A percentile compares a stretch with the other conserved stretches of the same genome.
Conservation (phyloP, 305 asterid genomes). For the Solanum chacoense region DNA sequence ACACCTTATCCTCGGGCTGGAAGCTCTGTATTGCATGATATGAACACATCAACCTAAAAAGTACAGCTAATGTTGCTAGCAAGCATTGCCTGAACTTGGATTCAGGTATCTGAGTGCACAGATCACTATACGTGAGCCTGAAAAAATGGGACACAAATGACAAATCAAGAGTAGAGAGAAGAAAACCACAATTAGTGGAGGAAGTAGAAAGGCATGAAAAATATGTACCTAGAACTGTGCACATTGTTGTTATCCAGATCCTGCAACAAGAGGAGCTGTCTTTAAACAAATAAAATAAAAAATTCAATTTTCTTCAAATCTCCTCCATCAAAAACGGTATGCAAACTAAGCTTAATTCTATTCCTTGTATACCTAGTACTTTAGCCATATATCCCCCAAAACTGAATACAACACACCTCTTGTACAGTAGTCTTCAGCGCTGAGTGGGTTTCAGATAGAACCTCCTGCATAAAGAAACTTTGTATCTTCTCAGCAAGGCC, state of each 20-base stretch:
- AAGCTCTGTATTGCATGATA: slow-evolving; percentile 80
- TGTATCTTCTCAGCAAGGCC: slow-evolving; percentile 97
- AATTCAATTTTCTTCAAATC: slow-evolving; percentile 5
- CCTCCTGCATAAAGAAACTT: slow-evolving; percentile 99
- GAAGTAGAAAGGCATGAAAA: slow-evolving; percentile 12
- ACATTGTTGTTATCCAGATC: slow-evolving; percentile 42
- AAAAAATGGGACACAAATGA: slow-evolving; percentile 13
- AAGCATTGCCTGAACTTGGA: slow-evolving; percentile 91
- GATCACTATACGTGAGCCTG: slow-evolving; percentile 98
- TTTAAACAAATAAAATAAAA: slow-evolving; percentile 8
- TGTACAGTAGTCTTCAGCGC: slow-evolving; percentile 67
- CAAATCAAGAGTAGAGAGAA: slow-evolving; percentile 16
- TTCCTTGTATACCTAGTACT: slow-evolving; percentile 8
- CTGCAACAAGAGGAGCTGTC: slow-evolving; percentile 48
- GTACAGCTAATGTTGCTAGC: slow-evolving; percentile 70
- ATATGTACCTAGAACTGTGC: slow-evolving; percentile 51
- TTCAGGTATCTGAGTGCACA: slow-evolving; percentile 87
- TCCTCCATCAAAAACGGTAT: background rate
- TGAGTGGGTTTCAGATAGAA: slow-evolving; percentile 85
- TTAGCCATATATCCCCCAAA: slow-evolving; percentile 3
- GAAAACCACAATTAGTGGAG: background rate
- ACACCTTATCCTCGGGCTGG: slow-evolving; percentile 64
- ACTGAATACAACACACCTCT: slow-evolving; percentile 43
- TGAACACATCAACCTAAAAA: slow-evolving; percentile 88
- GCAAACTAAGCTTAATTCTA: background rate